Evolutionary conservation across 2,329 filamentous ascomycete species (phyloP).

Genomic region (Pezicula carpinea): DNA sequence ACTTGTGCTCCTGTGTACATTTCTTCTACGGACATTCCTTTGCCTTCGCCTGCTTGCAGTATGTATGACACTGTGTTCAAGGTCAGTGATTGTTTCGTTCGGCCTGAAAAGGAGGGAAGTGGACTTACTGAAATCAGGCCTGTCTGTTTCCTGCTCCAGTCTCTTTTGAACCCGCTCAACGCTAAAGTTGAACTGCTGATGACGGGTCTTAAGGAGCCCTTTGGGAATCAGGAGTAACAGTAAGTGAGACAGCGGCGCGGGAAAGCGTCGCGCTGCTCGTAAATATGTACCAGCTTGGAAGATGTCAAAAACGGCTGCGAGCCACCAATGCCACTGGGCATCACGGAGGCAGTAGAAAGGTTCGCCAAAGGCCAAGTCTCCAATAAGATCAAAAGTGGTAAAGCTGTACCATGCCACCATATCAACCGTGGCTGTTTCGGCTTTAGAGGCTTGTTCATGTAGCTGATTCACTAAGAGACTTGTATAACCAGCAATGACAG

Average conservation of each 20-base stretch:
- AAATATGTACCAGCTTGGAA: too few species aligned
- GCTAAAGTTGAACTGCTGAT: too few species aligned
- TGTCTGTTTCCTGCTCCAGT: too few species aligned
- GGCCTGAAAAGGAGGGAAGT: too few species aligned
- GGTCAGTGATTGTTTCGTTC: too few species aligned
- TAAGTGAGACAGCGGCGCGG: too few species aligned
- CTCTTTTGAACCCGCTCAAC: too few species aligned
- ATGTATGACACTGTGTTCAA: not conserved
- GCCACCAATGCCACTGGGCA: not conserved
- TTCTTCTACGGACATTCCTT: not conserved
- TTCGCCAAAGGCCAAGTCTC: conserved; percentile 42
- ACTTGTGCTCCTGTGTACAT: not conserved
- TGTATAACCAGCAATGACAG: conserved; percentile 16
- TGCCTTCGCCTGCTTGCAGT: not conserved
- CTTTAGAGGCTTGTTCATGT: not conserved
- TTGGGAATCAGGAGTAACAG: too few species aligned
- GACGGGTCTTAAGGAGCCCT: too few species aligned
- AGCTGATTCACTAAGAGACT: conserved; percentile 20
- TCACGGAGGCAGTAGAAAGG: conserved; percentile 33
- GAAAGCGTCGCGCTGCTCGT: too few species aligned
- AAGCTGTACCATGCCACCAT: conserved; percentile 33
- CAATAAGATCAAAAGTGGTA: conserved; percentile 38
- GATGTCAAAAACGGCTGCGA: too few species aligned
- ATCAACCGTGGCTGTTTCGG: conserved; percentile 6
- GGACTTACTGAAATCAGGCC: not conserved